Evolutionary conservation across 2,329 filamentous ascomycete species (phyloP), one percentile per base, ranked within the genome.

Genomic region (Curvularia hawaiiensis): DNA sequence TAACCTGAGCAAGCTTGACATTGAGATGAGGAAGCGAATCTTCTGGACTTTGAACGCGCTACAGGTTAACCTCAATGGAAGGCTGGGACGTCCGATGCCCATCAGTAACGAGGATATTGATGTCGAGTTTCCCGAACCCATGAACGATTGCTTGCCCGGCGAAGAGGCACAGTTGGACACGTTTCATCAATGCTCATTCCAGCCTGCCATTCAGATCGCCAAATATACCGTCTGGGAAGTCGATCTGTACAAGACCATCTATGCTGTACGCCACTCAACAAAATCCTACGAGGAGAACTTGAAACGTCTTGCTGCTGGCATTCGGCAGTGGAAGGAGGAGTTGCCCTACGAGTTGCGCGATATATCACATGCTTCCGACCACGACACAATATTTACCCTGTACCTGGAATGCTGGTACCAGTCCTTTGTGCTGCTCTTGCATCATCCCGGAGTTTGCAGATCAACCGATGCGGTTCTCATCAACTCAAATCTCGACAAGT

Each of bases 201-300:
- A 85, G 49, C 84, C 90, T 24, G 90, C 86, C 6, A 80, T 92
- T 14, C 83, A 85, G 48, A 84, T 83, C 22, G 88, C 88, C 72
- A 89, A 87, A 63, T 81, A 90, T 48, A 79, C 87, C 0, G 85
- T 86, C 2, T 80, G 91, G 18, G 87, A 87, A 62, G 83, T 92
- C 69, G 88, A 93, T 59, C 84, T 96, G 75, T 92, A 89, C 72
- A 84, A 85, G 64, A 88, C 85, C 39, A 84, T 96, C n/a, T 93
- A 94, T 77, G 84, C 88, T 43, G 85, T 90, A 11, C 83, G 84
- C 31, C 82, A 85, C 50, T 84, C 87, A 41, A 80, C 87, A 1
- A 81, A 79, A n/a, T 82, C 80, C 33, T 94, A 95, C 70, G 77
- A 86, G 33, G 78, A 82, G 3, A 83, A 85, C 3, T 82, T 95